These are phyloP conservation scores for Exophiala sideris DNA, from an alignment of 2,329 filamentous ascomycete genomes.

Conservation along the genomic window DNA sequence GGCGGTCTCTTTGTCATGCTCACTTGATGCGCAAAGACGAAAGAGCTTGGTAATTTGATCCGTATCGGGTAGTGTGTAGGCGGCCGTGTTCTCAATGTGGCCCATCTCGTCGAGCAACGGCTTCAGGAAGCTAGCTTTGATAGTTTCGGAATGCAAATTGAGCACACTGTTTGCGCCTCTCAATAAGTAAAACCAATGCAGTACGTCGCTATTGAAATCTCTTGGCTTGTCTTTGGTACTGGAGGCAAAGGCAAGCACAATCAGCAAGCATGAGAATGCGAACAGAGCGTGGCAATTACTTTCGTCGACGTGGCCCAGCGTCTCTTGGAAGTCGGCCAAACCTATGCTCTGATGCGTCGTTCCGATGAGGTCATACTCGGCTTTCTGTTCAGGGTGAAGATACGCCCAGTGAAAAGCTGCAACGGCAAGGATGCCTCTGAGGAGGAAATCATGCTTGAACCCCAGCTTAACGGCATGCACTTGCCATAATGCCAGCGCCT, in stretches of 20 bases:
- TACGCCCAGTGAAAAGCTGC: constrained; percentile 44
- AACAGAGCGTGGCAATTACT: constrained; percentile 44
- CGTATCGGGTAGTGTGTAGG: constrained; percentile 28
- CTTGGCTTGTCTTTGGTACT: constrained; percentile 23
- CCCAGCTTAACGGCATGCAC: constrained; percentile 37
- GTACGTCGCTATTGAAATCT: constrained; percentile 30
- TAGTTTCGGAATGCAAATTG: constrained; percentile 30
- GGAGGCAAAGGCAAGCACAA: constrained; percentile 38
- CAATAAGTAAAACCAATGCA: constrained; percentile 33
- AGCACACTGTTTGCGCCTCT: constrained; percentile 33
- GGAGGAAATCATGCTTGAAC: constrained; percentile 43
- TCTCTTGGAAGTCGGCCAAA: constrained; percentile 34
- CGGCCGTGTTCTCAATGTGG: constrained; percentile 29
- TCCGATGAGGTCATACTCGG: constrained; percentile 36
- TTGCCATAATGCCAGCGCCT: constrained; percentile 35
- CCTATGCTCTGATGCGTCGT: constrained; percentile 38
- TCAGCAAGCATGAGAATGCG: constrained; percentile 40
- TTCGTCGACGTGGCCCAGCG: constrained; percentile 37
- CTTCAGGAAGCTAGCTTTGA: constrained; percentile 31
- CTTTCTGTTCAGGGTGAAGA: constrained; percentile 35
- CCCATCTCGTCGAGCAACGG: constrained; percentile 32
- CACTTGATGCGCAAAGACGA: constrained; percentile 28
- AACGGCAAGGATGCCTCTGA: constrained; percentile 44
- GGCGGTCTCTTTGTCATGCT: constrained; percentile 28
- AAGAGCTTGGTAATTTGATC: constrained; percentile 32